phyloP scores from a whole-genome alignment of 1,284 basidiomycete species.

The Peniophora sp. region DNA sequence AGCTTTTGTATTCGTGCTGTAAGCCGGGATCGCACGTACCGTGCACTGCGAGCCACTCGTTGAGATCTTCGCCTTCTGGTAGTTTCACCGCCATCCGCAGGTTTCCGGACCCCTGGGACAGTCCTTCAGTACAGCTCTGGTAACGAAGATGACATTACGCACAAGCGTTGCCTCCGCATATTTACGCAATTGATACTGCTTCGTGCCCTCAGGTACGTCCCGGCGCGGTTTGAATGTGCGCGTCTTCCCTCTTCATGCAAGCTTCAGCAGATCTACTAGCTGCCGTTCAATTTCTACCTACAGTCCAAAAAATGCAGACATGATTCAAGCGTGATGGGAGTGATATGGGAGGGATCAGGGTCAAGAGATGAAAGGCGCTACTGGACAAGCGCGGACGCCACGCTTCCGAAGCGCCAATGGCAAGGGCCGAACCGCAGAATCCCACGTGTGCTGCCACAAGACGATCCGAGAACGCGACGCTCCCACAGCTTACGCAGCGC shows the following conservation, averaged over 20 bases:
- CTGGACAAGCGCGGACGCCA: no score
- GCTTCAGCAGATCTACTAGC: not conserved
- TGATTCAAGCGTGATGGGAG: conserved; percentile 17
- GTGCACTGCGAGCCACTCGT: conserved; percentile 96
- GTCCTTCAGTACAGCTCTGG: not conserved
- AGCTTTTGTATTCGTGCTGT: no score
- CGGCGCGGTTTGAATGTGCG: conserved; percentile 96
- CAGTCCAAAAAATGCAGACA: conserved; percentile 85
- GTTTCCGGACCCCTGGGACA: conserved; percentile 84
- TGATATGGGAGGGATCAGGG: no score
- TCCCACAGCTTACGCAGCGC: no score
- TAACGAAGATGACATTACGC: conserved; percentile 14
- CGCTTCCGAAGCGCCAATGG: no score
- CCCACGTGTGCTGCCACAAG: no score
- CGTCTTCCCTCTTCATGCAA: conserved; percentile 64
- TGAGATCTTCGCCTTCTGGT: conserved; percentile 90
- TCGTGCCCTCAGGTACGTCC: conserved; percentile 92
- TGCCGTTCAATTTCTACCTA: conserved; percentile 30
- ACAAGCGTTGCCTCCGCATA: conserved; percentile 97
- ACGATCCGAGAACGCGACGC: no score
- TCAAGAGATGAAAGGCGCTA: no score
- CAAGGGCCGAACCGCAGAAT: no score
- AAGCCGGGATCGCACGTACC: conserved; percentile 37
- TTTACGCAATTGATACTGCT: conserved; percentile 94
- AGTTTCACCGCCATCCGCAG: conserved; percentile 83